A percentile compares a stretch with the other conserved stretches of the same genome.
Evolutionary conservation across 495 filamentous ascomycete genomes (phyloP).

Genomic region (Podospora conica): DNA sequence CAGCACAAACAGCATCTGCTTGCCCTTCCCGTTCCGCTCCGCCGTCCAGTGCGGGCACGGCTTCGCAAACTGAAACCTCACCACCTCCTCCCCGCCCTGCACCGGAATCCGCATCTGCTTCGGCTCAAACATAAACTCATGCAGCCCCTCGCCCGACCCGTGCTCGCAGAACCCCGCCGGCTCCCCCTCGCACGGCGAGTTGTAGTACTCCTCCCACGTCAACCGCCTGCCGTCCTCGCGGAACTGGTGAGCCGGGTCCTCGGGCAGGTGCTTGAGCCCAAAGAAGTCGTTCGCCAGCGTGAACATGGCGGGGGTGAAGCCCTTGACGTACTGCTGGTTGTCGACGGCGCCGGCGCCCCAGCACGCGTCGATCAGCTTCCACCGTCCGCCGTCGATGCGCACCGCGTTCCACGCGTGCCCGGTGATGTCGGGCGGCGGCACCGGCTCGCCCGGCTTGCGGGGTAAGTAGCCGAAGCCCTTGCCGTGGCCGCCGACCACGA

Average conservation of each 20-base stretch:
- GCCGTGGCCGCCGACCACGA: constrained; percentile 71
- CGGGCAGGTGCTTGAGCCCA: constrained; percentile 71
- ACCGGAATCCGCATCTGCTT: constrained; percentile 51
- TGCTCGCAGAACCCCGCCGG: constrained; percentile 47
- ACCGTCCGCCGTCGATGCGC: constrained; percentile 72
- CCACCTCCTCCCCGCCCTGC: constrained; percentile 34
- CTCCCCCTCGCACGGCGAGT: constrained; percentile 43
- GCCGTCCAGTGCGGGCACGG: constrained; percentile 75
- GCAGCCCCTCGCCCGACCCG: constrained; percentile 55
- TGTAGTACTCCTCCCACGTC: constrained; percentile 75
- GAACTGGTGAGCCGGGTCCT: constrained; percentile 60
- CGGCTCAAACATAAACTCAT: constrained; percentile 57
- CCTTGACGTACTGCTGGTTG: constrained; percentile 50
- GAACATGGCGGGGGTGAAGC: constrained; percentile 67
- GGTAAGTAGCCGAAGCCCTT: constrained; percentile 72
- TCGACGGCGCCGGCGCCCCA: constrained; percentile 78
- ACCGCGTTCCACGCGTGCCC: constrained; percentile 92
- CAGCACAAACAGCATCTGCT: constrained; percentile 60
- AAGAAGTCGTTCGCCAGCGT: constrained; percentile 78
- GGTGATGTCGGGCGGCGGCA: constrained; percentile 50
- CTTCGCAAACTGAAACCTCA: constrained; percentile 69
- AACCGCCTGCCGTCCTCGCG: constrained; percentile 45
- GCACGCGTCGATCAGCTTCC: constrained; percentile 88
- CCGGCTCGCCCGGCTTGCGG: constrained; percentile 45
- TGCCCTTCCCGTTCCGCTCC: constrained; percentile 54